Evolutionary conservation across 2,329 filamentous ascomycete species (phyloP), one percentile per base, ranked within the genome.

Genomic region (Colletotrichum sp.): DNA sequence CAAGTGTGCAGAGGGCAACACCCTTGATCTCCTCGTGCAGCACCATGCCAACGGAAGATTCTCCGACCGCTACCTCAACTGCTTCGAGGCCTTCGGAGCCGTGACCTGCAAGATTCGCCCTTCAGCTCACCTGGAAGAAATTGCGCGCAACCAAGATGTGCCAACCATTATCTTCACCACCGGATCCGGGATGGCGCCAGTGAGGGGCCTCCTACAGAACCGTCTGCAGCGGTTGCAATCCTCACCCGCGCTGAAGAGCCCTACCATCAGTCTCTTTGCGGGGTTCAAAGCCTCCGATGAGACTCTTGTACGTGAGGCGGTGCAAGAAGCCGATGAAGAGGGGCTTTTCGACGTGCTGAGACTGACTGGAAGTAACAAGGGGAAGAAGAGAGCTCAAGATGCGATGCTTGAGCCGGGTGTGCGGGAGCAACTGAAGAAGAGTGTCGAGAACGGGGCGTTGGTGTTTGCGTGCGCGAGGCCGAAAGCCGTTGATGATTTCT

Each of bases 381-480:
- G 74, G 10, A 76, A 75, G 52, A 71, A 14, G 60, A 63, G 74
- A 21, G 74, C 67, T 8, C 74, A 77, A 7, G 74, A 77, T 43
- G 74, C 67, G 26, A 77, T 77, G 74, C 67, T 77, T 14, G 72
- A 77, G 52, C 43, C 55, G 4, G 67, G 26, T 8, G 26, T 77
- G 7, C 24, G 71, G 18, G 72, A 77, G n/a, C 30, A 57, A 24
- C 43, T 77, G 6, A 68, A 60, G 32, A 64, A 71, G n/a, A 75
- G 28, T n/a, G 36, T 77, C 13, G 67, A 67, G 26, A 24, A 63
- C 6, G 67, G 74, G n/a, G 74, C 74, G 7, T 36, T 77, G 18
- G 74, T 77, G 26, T 77, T 77, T 64, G 74, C 74, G 6, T 77
- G 74, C 36, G 74, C 74, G 39, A 39, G 74, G n/a, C 74, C 74